Base-by-base conservation (phyloP, 495 filamentous ascomycete species). In the Podospora pseudopauciseta region DNA sequence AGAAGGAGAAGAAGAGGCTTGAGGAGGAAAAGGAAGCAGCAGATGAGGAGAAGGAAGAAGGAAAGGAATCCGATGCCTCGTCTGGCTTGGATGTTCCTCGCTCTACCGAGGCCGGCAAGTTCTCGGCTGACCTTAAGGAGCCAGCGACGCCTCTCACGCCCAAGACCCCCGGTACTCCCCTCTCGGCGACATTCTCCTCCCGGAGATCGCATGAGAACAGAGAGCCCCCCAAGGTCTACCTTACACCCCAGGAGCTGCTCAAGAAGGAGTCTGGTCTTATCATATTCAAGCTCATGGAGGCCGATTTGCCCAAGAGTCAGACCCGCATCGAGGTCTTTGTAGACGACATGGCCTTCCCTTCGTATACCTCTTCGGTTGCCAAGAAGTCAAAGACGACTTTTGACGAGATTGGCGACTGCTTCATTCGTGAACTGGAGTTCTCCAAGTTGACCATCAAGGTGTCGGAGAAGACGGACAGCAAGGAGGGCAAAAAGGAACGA, bases 381-480 rank as follows among this genome's bases (percentile, higher is more conserved):
- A 89, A 84, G 71, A 81, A 82, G 5, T 89, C 84, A 68, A 80
- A 84, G 2, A 83, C 85, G 67, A 90, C 86, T 54, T 91, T 97
- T 73, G 88, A 93, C 67, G 95, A 98, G 81, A 91, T 92, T 67
- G 94, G 95, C 28, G 95, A 99, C 79, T 93, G 93, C 27, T 93
- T 99, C 74, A 92, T 99, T 49, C 92, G 95, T 64, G 95, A 99
- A 74, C 86, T 99, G 19, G 95, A 99, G 59, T 92, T 96, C 71
- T 99, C 95, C 1, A 90, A 90, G 75, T 87, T 99, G 69, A 97
- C 94, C 2, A 83, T 99, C 66, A 91, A 93, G 60, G 79, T 98
- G 30, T 87, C 91, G 62, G 88, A 91, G 69, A 89, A 90, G 75
- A 80, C 86, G 34, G 88, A 95, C 68, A 87, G 87, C 71, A 92